Evolutionary conservation across 2,329 filamentous ascomycete genomes (phyloP).

Genomic region (Microdochium bolleyi): DNA sequence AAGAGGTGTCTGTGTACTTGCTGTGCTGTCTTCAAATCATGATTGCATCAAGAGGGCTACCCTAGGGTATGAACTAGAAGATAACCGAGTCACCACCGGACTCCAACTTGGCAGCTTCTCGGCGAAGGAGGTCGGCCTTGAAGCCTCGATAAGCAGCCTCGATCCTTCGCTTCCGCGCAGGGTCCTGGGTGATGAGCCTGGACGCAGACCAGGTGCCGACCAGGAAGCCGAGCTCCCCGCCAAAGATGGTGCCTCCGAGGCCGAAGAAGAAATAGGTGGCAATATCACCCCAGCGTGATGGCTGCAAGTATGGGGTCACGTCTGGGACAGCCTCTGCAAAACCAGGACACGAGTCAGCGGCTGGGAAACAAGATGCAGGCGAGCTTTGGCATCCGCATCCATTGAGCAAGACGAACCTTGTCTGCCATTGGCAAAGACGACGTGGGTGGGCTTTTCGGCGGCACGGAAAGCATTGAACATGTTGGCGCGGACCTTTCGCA

Average conservation of each 20-base stretch:
- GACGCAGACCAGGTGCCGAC: constrained; percentile 47
- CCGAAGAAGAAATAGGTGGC: constrained; percentile 57
- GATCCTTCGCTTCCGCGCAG: constrained; percentile 45
- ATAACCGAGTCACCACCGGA: constrained; percentile 7
- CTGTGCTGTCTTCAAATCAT: too few species aligned
- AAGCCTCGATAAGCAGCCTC: constrained; percentile 57
- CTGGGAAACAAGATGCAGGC: background rate
- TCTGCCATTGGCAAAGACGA: constrained; percentile 54
- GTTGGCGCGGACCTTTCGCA: constrained; percentile 45
- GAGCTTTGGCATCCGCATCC: background rate
- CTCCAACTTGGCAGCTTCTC: constrained; percentile 49
- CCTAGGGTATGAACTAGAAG: background rate
- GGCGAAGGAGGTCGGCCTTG: constrained; percentile 53
- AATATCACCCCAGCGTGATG: constrained; percentile 49
- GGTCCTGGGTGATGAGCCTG: constrained; percentile 42
- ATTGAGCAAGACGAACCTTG: constrained; percentile 29
- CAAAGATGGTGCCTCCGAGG: constrained; percentile 53
- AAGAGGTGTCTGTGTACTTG: too few species aligned
- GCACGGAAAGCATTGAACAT: constrained; percentile 56
- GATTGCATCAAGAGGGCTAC: background rate
- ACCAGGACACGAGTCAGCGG: background rate
- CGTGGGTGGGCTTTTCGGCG: constrained; percentile 51
- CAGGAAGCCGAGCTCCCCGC: constrained; percentile 55
- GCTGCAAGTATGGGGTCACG: constrained; percentile 46
- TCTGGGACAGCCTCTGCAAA: constrained; percentile 51